phyloP scores from a whole-genome alignment of 805 yeast species.

The Kregervanrija fluxuum region DNA sequence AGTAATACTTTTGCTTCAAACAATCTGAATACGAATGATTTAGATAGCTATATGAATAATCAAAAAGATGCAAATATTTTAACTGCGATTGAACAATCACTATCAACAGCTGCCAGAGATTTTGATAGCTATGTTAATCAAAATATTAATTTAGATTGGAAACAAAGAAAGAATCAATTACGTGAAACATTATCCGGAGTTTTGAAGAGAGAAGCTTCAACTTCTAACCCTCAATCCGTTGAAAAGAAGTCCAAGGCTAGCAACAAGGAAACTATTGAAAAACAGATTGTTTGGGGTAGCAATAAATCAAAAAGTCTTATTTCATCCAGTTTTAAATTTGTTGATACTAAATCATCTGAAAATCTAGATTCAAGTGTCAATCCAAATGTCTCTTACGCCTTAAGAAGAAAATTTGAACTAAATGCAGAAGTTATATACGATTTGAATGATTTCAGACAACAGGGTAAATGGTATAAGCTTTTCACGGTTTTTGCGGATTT shows the following conservation, averaged over 20 bases:
- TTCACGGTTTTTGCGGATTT: constrained; percentile 54
- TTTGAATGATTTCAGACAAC: constrained; percentile 63
- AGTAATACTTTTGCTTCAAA: not conserved
- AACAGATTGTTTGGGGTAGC: constrained; percentile 23
- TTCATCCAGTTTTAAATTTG: constrained; percentile 23
- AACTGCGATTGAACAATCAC: constrained; percentile 74
- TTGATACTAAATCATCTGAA: constrained; percentile 20
- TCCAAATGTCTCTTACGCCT: constrained; percentile 32
- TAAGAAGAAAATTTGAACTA: constrained; percentile 54
- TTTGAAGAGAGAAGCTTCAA: constrained; percentile 24
- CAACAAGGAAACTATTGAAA: constrained; percentile 15
- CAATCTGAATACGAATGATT: constrained; percentile 18
- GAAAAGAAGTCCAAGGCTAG: constrained; percentile 14
- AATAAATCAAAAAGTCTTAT: constrained; percentile 20
- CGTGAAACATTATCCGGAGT: constrained; percentile 63
- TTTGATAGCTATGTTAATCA: constrained; percentile 72
- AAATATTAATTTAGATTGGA: constrained; percentile 80
- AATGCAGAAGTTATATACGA: constrained; percentile 67
- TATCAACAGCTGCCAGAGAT: constrained; percentile 67
- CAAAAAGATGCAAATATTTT: constrained; percentile 80
- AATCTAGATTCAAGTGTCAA: constrained; percentile 16
- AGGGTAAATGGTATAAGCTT: constrained; percentile 44
- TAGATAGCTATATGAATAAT: constrained; percentile 55
- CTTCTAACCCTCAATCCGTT: constrained; percentile 7
- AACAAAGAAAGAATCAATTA: constrained; percentile 63